phyloP scores from a whole-genome alignment of 2,329 filamentous ascomycete genomes.

The Gaeumannomyces tritici region DNA sequence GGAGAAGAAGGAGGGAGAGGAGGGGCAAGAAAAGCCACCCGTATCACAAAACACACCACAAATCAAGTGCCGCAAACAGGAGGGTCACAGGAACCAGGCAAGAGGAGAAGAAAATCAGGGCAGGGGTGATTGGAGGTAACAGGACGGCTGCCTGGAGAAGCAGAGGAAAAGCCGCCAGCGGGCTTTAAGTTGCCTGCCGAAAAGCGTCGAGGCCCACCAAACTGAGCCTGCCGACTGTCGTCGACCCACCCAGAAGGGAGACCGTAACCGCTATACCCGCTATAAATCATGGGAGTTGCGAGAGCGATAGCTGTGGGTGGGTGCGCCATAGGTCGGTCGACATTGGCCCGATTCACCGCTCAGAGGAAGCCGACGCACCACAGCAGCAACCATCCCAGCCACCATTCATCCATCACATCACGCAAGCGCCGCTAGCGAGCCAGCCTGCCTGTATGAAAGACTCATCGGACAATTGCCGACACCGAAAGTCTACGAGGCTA shows the following conservation, averaged over 20 bases:
- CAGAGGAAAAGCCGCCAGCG: neutral
- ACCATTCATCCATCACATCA: too few species aligned
- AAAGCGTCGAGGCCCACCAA: neutral
- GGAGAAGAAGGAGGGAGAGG: neutral
- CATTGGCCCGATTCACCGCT: neutral
- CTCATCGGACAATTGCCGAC: too few species aligned
- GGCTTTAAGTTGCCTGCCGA: constrained; percentile 2
- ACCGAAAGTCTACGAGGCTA: too few species aligned
- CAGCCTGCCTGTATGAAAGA: too few species aligned
- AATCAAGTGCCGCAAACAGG: neutral
- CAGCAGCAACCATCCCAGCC: too few species aligned
- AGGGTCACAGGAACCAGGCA: neutral
- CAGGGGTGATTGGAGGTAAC: neutral
- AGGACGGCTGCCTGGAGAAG: too few species aligned
- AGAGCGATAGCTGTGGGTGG: too few species aligned
- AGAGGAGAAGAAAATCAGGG: neutral
- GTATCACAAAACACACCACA: neutral
- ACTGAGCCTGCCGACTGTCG: neutral
- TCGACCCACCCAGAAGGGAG: neutral
- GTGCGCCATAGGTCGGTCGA: too few species aligned
- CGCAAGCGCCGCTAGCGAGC: too few species aligned
- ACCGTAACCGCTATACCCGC: neutral
- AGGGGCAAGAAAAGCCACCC: neutral
- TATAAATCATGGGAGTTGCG: neutral
- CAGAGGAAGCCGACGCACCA: neutral